Evolutionary conservation across 805 yeast species (phyloP), one percentile per base, ranked within the genome.

Genomic region (Wickerhamomyces mucosus): DNA sequence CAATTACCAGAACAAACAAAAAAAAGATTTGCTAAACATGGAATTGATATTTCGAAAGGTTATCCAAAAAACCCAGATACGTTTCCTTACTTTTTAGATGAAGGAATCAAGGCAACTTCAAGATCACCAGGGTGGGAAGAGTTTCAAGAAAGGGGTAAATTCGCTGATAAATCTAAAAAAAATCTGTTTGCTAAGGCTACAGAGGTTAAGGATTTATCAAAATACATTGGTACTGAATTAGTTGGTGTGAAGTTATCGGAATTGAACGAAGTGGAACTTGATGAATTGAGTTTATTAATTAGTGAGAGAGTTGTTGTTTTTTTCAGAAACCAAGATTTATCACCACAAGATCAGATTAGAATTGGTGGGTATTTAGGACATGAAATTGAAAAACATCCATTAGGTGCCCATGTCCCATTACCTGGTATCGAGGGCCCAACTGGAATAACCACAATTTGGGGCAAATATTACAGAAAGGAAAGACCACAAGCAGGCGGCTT

Each of bases 271-370:
- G 37, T 55, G 41, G 72, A 67, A 44, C 55, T 48, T 32, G 70
- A 67, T 43, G 71, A 67, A 46, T 53, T 67, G 35, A 72, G 72
- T 7, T 48, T 65, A 11, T 45, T 67, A 27, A 51, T 65, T 22
- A 66, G 71, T 16, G 69, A 65, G 46, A 57, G 74, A 42, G 62
- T 60, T n/a, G 72, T 67, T 26, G 73, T 68, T 14, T 66, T 68
- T 43, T 67, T 68, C 15, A 37, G 41, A 35, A 33, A 40, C 21
- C 43, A 40, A 29, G 41, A 37, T 23, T 27, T 40, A 18, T 26
- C 43, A 4, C 43, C 43, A 28, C 43, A 40, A 28, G 35, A 28
- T 18, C 43, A 40, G 28, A 18, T 40, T 15, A 34, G 30, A 14
- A 33, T 40, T 29, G 43, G 43, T 24, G 28, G 37, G 14, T 37